phyloP scores from a whole-genome alignment of 2,329 filamentous ascomycete species.

The Knoxdaviesia capensis region DNA sequence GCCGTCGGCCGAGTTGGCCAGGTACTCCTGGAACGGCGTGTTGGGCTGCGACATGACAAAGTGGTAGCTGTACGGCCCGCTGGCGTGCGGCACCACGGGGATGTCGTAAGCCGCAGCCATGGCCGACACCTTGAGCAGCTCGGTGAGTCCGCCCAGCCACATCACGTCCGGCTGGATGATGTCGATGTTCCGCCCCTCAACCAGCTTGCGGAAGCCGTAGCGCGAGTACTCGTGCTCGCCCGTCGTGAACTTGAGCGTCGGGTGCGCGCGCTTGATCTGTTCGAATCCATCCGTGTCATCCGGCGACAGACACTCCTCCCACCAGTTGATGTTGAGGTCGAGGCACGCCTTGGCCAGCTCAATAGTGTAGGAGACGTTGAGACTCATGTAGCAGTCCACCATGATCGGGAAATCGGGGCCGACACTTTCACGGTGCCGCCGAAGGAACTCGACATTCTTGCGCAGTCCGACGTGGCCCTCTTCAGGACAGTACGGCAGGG shows the following conservation, averaged over 20 bases:
- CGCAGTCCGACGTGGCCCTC: conserved; percentile 64
- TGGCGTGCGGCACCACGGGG: conserved; percentile 86
- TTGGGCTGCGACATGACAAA: conserved; percentile 89
- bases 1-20: conserved; percentile 82
- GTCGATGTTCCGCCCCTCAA: conserved; percentile 79
- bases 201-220: conserved; percentile 85
- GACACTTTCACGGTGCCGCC: conserved; percentile 64
- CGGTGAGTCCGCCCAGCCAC: conserved; percentile 89
- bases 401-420: conserved; percentile 83
- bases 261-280: conserved; percentile 77
- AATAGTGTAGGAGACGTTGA: conserved; percentile 85
- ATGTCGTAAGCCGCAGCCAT: conserved; percentile 88
- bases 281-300: conserved; percentile 86
- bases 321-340: conserved; percentile 85
- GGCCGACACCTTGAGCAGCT: conserved; percentile 72
- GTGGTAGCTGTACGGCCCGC: conserved; percentile 87
- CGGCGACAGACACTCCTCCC: conserved; percentile 82
- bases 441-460: conserved; percentile 81
- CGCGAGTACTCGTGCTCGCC: conserved; percentile 91
- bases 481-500: conserved; percentile 73
- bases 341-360: conserved; percentile 70
- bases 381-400: conserved; percentile 94
- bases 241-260: conserved; percentile 81
- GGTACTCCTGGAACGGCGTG: conserved; percentile 87
- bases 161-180: conserved; percentile 94